These are phyloP conservation scores for Pleurotus djamor DNA, from an alignment of 768 basidiomycete genomes.

Conservation along the genomic window DNA sequence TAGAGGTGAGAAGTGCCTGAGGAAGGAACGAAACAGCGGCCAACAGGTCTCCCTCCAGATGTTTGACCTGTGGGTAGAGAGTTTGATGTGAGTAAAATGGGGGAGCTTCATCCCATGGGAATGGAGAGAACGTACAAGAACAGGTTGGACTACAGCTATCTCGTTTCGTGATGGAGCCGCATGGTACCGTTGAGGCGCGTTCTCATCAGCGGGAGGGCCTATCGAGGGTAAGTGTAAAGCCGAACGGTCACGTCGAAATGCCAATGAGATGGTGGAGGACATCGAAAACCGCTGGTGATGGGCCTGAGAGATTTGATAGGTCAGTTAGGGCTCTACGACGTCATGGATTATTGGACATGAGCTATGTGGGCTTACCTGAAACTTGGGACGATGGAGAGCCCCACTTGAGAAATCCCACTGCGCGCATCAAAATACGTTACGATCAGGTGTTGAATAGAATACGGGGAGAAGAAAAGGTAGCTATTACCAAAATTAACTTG, in stretches of 20 bases:
- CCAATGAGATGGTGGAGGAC: constrained; percentile 76
- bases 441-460: neutral
- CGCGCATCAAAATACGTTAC: constrained; percentile 9
- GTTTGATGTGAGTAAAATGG: constrained; percentile 1
- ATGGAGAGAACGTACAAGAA: constrained; percentile 55
- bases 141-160: constrained; percentile 87
- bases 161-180: constrained; percentile 90
- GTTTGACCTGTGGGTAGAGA: constrained; percentile 58
- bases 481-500: constrained; percentile 80
- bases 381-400: constrained; percentile 84
- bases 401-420: constrained; percentile 97
- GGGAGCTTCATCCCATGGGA: neutral
- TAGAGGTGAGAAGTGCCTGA: constrained; percentile 74
- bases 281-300: constrained; percentile 77
- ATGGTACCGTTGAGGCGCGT: constrained; percentile 61
- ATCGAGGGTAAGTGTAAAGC: constrained; percentile 50
- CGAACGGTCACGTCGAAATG: constrained; percentile 62
- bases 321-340: neutral
- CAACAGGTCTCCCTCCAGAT: constrained; percentile 78
- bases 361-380: constrained; percentile 38
- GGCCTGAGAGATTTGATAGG: constrained; percentile 30
- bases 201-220: constrained; percentile 26
- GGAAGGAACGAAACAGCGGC: constrained; percentile 77
- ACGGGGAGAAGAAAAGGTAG: neutral
- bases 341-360: neutral